Conservation (phyloP, 768 basidiomycete species). For the Trametes punicea region DNA sequence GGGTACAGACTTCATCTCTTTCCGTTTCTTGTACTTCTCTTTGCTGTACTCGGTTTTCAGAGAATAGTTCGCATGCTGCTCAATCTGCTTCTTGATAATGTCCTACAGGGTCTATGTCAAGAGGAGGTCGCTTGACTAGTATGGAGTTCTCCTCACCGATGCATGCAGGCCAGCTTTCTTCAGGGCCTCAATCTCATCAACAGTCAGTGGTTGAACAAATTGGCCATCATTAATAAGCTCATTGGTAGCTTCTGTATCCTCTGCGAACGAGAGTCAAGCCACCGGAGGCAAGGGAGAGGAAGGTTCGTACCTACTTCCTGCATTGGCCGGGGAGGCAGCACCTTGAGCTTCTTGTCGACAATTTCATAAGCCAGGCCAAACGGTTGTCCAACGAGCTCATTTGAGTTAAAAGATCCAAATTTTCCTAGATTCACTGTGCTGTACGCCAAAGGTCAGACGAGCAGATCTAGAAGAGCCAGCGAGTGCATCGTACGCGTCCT, state of each 20-base stretch:
- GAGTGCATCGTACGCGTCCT: slow-evolving; percentile 55
- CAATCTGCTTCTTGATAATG: slow-evolving; percentile 93
- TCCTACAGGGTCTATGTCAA: slow-evolving; percentile 49
- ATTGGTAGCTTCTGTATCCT: slow-evolving; percentile 97
- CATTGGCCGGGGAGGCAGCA: slow-evolving; percentile 58
- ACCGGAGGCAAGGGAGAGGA: background rate
- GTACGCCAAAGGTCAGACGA: slow-evolving; percentile 12
- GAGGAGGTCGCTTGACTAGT: background rate
- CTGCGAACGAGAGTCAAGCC: slow-evolving; percentile 38
- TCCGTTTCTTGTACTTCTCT: slow-evolving; percentile 95
- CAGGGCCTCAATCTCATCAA: slow-evolving; percentile 78
- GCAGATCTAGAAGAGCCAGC: background rate
- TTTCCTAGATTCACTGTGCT: slow-evolving; percentile 79
- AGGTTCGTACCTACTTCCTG: slow-evolving; percentile 72
- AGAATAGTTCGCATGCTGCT: slow-evolving; percentile 85
- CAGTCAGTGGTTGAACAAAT: slow-evolving; percentile 78
- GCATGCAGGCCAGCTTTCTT: slow-evolving; percentile 82
- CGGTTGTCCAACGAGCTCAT: slow-evolving; percentile 75
- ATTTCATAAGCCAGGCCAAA: slow-evolving; percentile 93
- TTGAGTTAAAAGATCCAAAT: slow-evolving; percentile 77
- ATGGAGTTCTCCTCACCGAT: slow-evolving; percentile 38
- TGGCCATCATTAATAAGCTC: slow-evolving; percentile 90
- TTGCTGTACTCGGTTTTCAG: slow-evolving; percentile 98
- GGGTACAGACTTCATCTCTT: slow-evolving; percentile 84
- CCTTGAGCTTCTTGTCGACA: slow-evolving; percentile 60